These are phyloP conservation scores for Aspergillus heteromorphus DNA, from an alignment of 495 filamentous ascomycete genomes.

Conservation along the genomic window DNA sequence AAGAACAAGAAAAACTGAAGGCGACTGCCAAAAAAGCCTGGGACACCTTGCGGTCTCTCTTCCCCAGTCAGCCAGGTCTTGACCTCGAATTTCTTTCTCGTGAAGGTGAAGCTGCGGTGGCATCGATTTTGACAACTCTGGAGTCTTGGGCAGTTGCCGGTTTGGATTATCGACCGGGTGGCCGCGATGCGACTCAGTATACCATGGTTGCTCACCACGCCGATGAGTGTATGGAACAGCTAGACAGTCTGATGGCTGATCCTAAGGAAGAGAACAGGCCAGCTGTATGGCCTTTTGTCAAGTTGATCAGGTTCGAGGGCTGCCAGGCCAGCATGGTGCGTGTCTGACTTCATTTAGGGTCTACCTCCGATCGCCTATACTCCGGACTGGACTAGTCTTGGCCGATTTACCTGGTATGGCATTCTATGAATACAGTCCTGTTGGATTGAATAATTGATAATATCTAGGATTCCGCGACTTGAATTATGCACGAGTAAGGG, in stretches of 20 bases:
- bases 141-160: constrained; percentile 14
- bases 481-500: constrained; percentile 25
- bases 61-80: constrained; percentile 11
- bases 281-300: constrained; percentile 32
- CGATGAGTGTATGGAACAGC: constrained; percentile 14
- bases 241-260: constrained; percentile 19
- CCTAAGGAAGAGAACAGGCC: neutral
- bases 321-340: neutral
- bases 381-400: constrained; percentile 25
- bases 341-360: constrained; percentile 22
- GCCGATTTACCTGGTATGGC: constrained; percentile 33
- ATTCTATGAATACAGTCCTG: neutral
- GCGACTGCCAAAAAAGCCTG: constrained; percentile 7
- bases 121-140: constrained; percentile 8
- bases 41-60: constrained; percentile 21
- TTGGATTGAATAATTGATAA: neutral
- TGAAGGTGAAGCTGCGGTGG: constrained; percentile 4
- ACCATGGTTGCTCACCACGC: constrained; percentile 6
- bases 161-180: constrained; percentile 12
- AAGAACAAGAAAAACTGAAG: constrained; percentile 12
- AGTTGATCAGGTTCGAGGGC: constrained; percentile 22
- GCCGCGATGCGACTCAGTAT: constrained; percentile 7
- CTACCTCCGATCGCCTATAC: constrained; percentile 23
- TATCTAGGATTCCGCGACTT: constrained; percentile 22
- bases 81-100: constrained; percentile 18